Evolutionary conservation across 768 basidiomycete species (phyloP).

Genomic region (Lactarius vividus): DNA sequence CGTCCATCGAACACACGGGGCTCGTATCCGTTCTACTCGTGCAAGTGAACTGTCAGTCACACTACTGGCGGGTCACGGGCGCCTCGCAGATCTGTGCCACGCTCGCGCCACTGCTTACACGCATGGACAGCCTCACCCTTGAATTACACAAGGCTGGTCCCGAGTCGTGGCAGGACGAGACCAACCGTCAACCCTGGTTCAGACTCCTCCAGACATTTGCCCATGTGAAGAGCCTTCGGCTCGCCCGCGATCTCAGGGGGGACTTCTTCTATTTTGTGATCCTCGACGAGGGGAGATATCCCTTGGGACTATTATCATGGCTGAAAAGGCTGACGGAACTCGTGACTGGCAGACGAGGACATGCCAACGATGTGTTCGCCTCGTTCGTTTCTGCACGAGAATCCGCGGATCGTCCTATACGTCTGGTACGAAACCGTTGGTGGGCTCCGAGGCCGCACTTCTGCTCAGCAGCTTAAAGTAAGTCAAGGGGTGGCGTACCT

Average conservation of each 20-base stretch:
- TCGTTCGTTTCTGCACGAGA: neutral
- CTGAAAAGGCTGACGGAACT: neutral
- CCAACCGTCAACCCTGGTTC: neutral
- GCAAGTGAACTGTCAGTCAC: neutral
- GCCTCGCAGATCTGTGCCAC: neutral
- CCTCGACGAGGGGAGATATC: neutral
- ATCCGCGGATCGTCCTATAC: neutral
- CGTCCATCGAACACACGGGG: neutral
- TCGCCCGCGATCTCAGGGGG: neutral
- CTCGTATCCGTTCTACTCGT: neutral
- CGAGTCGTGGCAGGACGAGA: neutral
- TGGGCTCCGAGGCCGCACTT: neutral
- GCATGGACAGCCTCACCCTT: neutral
- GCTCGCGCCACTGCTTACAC: neutral
- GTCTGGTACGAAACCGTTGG: neutral
- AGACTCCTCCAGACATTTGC: neutral
- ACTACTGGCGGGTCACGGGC: neutral
- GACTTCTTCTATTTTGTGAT: neutral
- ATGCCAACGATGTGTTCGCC: neutral
- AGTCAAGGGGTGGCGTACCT: no score
- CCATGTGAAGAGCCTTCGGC: neutral
- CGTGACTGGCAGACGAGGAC: neutral
- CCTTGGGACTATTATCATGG: neutral
- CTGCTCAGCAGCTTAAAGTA: no score
- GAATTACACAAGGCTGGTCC: neutral